Base-by-base conservation (phyloP, 257 asterid species). In the Primulina eburnea region DNA sequence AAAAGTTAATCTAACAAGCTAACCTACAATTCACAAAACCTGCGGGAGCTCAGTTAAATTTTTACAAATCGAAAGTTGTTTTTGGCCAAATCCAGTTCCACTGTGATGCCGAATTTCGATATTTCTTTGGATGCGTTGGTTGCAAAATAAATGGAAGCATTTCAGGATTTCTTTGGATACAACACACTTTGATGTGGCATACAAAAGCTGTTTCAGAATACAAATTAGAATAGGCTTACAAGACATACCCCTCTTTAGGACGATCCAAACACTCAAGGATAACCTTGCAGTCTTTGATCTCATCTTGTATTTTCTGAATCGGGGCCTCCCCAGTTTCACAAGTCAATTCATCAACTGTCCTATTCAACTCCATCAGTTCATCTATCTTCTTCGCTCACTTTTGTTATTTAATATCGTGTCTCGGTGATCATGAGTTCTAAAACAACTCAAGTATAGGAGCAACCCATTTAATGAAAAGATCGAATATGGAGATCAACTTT, bases 41-140 rank as follows among this genome's bases (percentile, higher is more conserved):
- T 57, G 12, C 32, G 16, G 21, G 14, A 71, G 76, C 68, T 62
- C 60, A 63, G 70, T 84, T 75, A 90, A 38, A 90, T 90, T 85
- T 90, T 93, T 65, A 93, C 99, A 63, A 80, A 79, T 61, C 96
- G 85, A 64, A 93, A 89, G 43, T 93, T 96, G 65, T 69, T 93
- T 93, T 77, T 93, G 99, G 67, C 99, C 97, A 67, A 93, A 93
- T 11, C 96, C 95, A 29, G 95, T 87, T 74, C 99, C 99, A 79
- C 99, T 90, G 53, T 96, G 89, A 72, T 87, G 99, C 2, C 97
- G 95, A 61, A 90, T 86, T 86, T 93, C 97, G 40, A 93, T 71
- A 78, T 93, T 93, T 70, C 95, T 85, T 70, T 90, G 97, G 75
- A 93, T 93, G 87, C 97, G 90, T 67, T 84, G 97, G 66, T 90